Base-by-base conservation (phyloP, 2,329 filamentous ascomycete genomes). In the Pseudogymnoascus sp. region DNA sequence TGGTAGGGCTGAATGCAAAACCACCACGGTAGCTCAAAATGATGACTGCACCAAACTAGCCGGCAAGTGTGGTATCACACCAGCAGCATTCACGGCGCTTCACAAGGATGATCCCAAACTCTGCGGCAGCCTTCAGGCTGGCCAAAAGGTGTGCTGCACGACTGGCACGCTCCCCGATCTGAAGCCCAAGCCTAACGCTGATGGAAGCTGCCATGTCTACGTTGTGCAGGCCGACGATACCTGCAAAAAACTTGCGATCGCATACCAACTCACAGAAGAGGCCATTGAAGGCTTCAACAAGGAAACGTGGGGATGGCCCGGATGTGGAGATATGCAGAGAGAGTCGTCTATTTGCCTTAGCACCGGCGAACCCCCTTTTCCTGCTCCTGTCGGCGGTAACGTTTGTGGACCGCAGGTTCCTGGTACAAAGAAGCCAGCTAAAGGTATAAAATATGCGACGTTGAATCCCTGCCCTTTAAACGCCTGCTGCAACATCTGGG, bases 391-490 rank as follows among this genome's bases (percentile, higher is more conserved):
- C 2, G 29, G 67, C 0, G 73, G 75, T 58, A 75, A 75, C 9
- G 64, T 73, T 0, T 81, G 80, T 66, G 80, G 81, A 0, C 80
- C 80, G 1, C 72, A 76, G 55, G 72, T 75, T 0, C 72, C 73
- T 4, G 76, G 76, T 0, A 79, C 77, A 0, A 58, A 65, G 7
- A 74, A 77, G 0, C 12, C 67, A 0, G 66, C 70, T 10, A 73
- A 71, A 15, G 72, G 40, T 4, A 48, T 67, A 12, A 67, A 70
- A 18, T 45, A 79, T 3, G 64, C 70, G 0, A 66, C 69, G 7
- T 67, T 82, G 5, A 82, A 81, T 64, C 76, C 73, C 0, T 82
- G 80, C 63, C 76, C 76, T 0, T 69, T 79, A 0, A 68, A 67
- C 45, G 74, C 73, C 1, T 78, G 76, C 66, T 78, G 76, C 65